Evolutionary conservation across 192 early-diverging fungal genomes (phyloP).

Genomic region (Coemansia sp.): DNA sequence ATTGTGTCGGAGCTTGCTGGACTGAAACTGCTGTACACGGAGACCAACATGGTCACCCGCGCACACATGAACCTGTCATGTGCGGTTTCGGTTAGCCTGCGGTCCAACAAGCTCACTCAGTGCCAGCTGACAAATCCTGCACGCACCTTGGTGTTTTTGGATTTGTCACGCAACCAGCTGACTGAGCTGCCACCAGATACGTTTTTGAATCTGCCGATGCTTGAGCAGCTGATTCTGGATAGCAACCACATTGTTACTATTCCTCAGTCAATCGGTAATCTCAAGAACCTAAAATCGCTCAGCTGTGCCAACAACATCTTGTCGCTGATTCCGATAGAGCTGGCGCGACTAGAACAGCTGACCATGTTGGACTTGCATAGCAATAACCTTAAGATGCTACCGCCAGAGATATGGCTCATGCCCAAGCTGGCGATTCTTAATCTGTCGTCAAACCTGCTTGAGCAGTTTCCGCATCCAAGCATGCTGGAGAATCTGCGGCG

Average conservation of each 20-base stretch:
- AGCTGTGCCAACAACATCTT: conserved; percentile 70
- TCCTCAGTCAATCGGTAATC: conserved; percentile 59
- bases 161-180: conserved; percentile 69
- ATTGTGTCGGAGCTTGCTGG: conserved; percentile 57
- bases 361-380: conserved; percentile 68
- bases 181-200: conserved; percentile 61
- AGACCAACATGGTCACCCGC: conserved; percentile 69
- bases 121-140: conserved; percentile 57
- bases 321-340: conserved; percentile 66
- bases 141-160: conserved; percentile 50
- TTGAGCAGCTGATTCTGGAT: conserved; percentile 64
- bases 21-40: conserved; percentile 65
- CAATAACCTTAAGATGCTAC: conserved; percentile 72
- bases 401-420: conserved; percentile 77
- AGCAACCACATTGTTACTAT: conserved; percentile 73
- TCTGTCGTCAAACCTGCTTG: conserved; percentile 77
- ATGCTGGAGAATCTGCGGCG: conserved; percentile 52
- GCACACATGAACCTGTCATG: conserved; percentile 61
- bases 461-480: conserved; percentile 75
- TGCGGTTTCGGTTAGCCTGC: conserved; percentile 59
- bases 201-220: conserved; percentile 58
- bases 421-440: conserved; percentile 69
- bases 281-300: conserved; percentile 57
- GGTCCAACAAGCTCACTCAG: conserved; percentile 71
- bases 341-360: conserved; percentile 63